Conservation (phyloP, 2,329 filamentous ascomycete species). For the Cytospora paraplurivora region DNA sequence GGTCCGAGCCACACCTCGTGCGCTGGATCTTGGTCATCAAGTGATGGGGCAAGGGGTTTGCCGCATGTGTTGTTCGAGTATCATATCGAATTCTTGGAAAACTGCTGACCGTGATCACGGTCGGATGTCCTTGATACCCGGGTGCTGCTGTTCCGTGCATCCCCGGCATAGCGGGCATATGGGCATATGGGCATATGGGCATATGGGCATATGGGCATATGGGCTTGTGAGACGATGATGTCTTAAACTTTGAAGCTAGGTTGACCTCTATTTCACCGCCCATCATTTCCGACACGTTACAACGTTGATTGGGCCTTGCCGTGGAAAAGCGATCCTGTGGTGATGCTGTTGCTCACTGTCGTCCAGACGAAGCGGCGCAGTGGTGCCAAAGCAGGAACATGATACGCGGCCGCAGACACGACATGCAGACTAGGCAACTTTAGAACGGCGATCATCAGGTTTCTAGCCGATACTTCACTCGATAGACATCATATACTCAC, state of each 20-base stretch:
- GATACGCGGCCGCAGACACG: constrained; percentile 6
- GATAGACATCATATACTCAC: constrained; percentile 6
- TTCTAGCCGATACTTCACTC: constrained; percentile 3
- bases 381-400: constrained; percentile 18
- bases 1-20: not conserved
- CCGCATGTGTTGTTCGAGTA: not conserved
- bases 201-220: not conserved
- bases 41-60: not conserved
- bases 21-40: not conserved
- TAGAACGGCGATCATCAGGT: constrained; percentile 10
- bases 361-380: not conserved
- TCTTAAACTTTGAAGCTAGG: constrained; percentile 12
- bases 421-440: constrained; percentile 10
- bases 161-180: not conserved
- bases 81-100: not conserved
- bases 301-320: not conserved
- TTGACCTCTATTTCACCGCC: not conserved
- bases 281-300: constrained; percentile 7
- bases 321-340: not conserved
- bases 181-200: not conserved
- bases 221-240: constrained; percentile 10
- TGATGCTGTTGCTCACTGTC: not conserved
- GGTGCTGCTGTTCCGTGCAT: not conserved
- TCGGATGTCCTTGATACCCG: constrained; percentile 7
- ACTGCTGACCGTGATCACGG: not conserved